Conservation (phyloP, 2,329 filamentous ascomycete genomes). For the Clonostachys byssicola region DNA sequence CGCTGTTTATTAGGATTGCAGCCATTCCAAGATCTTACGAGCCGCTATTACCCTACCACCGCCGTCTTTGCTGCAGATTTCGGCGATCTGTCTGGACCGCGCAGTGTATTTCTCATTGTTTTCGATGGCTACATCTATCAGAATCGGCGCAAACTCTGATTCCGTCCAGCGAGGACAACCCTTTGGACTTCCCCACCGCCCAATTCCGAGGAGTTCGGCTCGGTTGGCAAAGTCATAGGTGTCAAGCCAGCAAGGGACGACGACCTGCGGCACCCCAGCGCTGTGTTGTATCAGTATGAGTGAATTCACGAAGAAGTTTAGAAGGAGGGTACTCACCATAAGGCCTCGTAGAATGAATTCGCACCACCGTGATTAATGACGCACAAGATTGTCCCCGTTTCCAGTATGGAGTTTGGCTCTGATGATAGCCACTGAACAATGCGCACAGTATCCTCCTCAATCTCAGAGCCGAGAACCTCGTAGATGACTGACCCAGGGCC, state of each 20-base stretch:
- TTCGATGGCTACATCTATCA: background rate
- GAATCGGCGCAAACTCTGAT: background rate
- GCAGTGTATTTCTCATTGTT: background rate
- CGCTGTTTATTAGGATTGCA: too few relatives aligned
- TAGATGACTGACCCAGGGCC: conserved; percentile 6
- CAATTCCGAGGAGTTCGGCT: conserved; percentile 36
- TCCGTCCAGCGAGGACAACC: conserved; percentile 1
- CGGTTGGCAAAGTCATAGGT: conserved; percentile 40
- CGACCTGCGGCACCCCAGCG: conserved; percentile 36
- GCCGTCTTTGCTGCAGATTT: background rate
- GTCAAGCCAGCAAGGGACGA: conserved; percentile 39
- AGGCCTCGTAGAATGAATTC: conserved; percentile 33
- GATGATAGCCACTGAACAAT: conserved; percentile 32
- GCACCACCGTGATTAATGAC: conserved; percentile 42
- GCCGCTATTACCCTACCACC: too few relatives aligned
- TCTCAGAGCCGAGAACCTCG: conserved; percentile 13
- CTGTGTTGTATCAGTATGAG: conserved; percentile 13
- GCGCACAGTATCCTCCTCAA: conserved; percentile 20
- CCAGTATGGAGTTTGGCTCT: conserved; percentile 28
- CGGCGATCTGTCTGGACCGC: background rate
- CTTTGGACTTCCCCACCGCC: conserved; percentile 16
- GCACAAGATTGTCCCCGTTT: conserved; percentile 27
- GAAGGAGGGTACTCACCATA: conserved; percentile 14
- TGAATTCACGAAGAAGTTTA: background rate
- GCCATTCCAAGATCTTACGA: too few relatives aligned